Evolutionary conservation across 2,329 filamentous ascomycete species (phyloP).

Genomic region (Pestalotiopsis fici): DNA sequence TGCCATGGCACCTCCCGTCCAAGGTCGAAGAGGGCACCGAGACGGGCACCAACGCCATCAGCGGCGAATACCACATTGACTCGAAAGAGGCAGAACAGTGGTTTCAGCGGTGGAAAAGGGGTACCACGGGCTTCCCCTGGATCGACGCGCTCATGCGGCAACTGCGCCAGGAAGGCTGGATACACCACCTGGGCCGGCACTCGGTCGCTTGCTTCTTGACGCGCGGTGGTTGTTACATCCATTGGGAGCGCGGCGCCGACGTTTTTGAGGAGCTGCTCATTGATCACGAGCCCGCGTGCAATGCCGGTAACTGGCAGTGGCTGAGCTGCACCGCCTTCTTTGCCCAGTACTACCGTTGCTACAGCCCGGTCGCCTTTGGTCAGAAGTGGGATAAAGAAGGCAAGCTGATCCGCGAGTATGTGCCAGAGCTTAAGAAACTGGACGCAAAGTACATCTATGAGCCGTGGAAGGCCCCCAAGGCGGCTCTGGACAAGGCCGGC

Average conservation of each 20-base stretch:
- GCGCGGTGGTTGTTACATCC: slow-evolving; percentile 74
- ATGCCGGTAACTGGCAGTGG: slow-evolving; percentile 80
- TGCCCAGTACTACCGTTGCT: slow-evolving; percentile 70
- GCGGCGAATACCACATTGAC: slow-evolving; percentile 66
- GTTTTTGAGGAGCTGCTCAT: slow-evolving; percentile 78
- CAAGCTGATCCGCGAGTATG: slow-evolving; percentile 62
- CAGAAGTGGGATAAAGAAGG: slow-evolving; percentile 77
- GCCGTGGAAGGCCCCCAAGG: slow-evolving; percentile 72
- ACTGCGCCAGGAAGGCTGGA: slow-evolving; percentile 72
- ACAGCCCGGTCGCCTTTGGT: slow-evolving; percentile 70
- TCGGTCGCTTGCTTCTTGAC: slow-evolving; percentile 83
- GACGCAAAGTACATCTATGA: slow-evolving; percentile 76
- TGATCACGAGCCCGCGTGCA: slow-evolving; percentile 75
- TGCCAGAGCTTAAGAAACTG: slow-evolving; percentile 65
- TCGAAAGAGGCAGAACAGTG: slow-evolving; percentile 61
- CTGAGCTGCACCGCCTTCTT: slow-evolving; percentile 76
- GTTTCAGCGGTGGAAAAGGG: slow-evolving; percentile 70
- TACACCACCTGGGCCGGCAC: slow-evolving; percentile 77
- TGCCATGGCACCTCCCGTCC: slow-evolving; percentile 76
- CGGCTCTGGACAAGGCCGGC: slow-evolving; percentile 69
- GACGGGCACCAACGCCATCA: slow-evolving; percentile 46
- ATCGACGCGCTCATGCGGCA: slow-evolving; percentile 82
- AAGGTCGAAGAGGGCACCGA: slow-evolving; percentile 44
- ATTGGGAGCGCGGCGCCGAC: slow-evolving; percentile 77
- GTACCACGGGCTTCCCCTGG: slow-evolving; percentile 75